Evolutionary conservation across 1,284 basidiomycete species (phyloP).

Genomic region (Apiotrichum porosum): DNA sequence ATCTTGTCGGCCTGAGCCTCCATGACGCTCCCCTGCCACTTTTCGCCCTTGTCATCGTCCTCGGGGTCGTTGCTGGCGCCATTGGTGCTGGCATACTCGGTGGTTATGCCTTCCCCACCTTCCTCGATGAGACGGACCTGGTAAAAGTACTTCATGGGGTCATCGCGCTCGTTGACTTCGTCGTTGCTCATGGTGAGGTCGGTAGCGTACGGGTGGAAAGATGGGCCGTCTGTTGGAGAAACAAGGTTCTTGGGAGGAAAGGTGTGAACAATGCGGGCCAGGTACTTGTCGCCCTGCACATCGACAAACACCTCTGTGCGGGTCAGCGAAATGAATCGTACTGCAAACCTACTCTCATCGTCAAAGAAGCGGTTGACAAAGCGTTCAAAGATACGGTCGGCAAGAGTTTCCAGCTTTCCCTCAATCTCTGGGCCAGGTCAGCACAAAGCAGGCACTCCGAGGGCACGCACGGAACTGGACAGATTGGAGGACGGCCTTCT

Average conservation of each 20-base stretch:
- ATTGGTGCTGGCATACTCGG: conserved; percentile 22
- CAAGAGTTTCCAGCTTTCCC: conserved; percentile 87
- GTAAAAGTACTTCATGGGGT: conserved; percentile 80
- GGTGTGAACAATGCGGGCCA: conserved; percentile 40
- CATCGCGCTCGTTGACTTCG: conserved; percentile 67
- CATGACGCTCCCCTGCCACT: conserved; percentile 59
- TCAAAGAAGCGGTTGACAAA: conserved; percentile 92
- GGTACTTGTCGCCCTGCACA: conserved; percentile 71
- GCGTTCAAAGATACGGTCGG: conserved; percentile 88
- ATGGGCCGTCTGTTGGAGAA: conserved; percentile 39
- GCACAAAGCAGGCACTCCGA: neutral
- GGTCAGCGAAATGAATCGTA: conserved; percentile 17
- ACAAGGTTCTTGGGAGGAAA: conserved; percentile 52
- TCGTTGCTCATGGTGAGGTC: conserved; percentile 71
- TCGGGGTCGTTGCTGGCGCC: conserved; percentile 48
- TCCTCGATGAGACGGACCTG: conserved; percentile 65
- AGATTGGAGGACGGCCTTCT: conserved; percentile 79
- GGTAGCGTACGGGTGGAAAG: conserved; percentile 58
- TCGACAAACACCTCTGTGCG: conserved; percentile 72
- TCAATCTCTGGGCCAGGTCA: conserved; percentile 67
- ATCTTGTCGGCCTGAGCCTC: conserved; percentile 73
- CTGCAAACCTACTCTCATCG: conserved; percentile 67
- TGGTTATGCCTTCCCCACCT: conserved; percentile 20
- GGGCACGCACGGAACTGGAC: conserved; percentile 87
- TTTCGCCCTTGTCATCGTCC: conserved; percentile 43